phyloP scores from a whole-genome alignment of 129 eudicot species.

The Artemisia annua region DNA sequence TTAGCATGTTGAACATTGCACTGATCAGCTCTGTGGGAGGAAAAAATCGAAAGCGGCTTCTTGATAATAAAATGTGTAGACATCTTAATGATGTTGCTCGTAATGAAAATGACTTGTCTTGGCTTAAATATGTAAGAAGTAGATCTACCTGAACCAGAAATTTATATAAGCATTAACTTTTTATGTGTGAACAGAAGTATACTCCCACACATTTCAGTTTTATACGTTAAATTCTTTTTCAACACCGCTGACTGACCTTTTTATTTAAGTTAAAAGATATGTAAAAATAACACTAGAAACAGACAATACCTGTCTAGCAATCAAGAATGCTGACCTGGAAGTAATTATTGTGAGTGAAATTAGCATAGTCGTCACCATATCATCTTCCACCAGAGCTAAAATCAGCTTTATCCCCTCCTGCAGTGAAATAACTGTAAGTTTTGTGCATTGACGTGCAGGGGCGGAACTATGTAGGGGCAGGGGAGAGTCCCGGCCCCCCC shows the following conservation, averaged over 20 bases:
- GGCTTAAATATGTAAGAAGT: constrained; percentile 51
- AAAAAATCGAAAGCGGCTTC: constrained; percentile 44
- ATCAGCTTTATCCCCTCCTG: constrained; percentile 77
- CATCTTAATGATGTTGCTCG: constrained; percentile 72
- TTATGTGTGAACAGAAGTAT: neutral
- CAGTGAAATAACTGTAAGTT: constrained; percentile 25
- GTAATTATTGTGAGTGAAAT: constrained; percentile 80
- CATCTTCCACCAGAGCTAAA: constrained; percentile 51
- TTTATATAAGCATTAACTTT: constrained; percentile 13
- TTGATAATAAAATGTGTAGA: constrained; percentile 45
- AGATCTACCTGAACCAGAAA: constrained; percentile 61
- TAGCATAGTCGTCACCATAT: constrained; percentile 54
- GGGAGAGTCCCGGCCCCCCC: too few relatives aligned
- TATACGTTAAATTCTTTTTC: neutral
- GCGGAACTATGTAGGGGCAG: too few relatives aligned
- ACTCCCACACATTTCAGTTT: constrained; percentile 4
- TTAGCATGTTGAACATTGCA: constrained; percentile 43
- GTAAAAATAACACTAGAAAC: constrained; percentile 6
- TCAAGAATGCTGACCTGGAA: constrained; percentile 50
- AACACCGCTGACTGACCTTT: neutral
- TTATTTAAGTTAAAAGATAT: constrained; percentile 8
- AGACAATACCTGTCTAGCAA: constrained; percentile 61
- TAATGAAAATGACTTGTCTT: constrained; percentile 41
- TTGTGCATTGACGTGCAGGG: constrained; percentile 10
- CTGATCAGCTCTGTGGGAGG: constrained; percentile 34